These are phyloP conservation scores for Neurospora tetrasperma DNA, from an alignment of 495 filamentous ascomycete species.

Conservation along the genomic window DNA sequence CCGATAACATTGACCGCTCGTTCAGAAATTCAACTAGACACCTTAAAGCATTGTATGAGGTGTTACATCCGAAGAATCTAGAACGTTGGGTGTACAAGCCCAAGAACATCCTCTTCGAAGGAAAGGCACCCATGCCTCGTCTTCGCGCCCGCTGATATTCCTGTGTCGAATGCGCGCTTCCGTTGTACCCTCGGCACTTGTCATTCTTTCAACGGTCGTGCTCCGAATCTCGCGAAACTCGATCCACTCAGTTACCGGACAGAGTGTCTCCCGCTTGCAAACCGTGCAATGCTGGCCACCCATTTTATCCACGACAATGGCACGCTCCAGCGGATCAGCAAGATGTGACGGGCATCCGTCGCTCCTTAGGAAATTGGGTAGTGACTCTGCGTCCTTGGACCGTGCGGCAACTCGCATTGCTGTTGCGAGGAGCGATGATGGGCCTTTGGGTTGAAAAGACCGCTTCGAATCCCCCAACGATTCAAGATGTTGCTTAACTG, in stretches of 20 bases:
- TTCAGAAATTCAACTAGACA: not conserved
- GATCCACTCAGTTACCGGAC: constrained; percentile 20
- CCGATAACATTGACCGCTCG: not conserved
- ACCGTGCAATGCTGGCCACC: constrained; percentile 18
- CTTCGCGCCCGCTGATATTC: not conserved
- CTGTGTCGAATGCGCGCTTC: not conserved
- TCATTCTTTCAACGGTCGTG: not conserved
- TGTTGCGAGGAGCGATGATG: constrained; percentile 17
- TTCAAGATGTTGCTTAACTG: not conserved
- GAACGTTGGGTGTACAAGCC: constrained; percentile 40
- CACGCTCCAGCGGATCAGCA: constrained; percentile 4
- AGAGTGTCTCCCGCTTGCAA: constrained; percentile 14
- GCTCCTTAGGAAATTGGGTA: not conserved
- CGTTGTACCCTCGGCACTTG: not conserved
- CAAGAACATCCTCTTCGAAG: constrained; percentile 55
- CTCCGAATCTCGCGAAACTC: constrained; percentile 17
- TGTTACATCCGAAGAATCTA: not conserved
- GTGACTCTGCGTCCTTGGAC: constrained; percentile 1
- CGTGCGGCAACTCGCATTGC: constrained; percentile 10
- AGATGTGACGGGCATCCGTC: constrained; percentile 2
- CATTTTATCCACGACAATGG: constrained; percentile 2
- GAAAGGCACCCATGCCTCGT: constrained; percentile 47
- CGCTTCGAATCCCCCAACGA: not conserved
- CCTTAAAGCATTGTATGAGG: not conserved
- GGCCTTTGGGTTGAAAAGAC: constrained; percentile 5